A percentile compares a stretch with the other conserved stretches of the same genome.
These are phyloP conservation scores for Oryza nivara DNA, from an alignment of 176 grass and related monocot species.

Conservation along the genomic window DNA sequence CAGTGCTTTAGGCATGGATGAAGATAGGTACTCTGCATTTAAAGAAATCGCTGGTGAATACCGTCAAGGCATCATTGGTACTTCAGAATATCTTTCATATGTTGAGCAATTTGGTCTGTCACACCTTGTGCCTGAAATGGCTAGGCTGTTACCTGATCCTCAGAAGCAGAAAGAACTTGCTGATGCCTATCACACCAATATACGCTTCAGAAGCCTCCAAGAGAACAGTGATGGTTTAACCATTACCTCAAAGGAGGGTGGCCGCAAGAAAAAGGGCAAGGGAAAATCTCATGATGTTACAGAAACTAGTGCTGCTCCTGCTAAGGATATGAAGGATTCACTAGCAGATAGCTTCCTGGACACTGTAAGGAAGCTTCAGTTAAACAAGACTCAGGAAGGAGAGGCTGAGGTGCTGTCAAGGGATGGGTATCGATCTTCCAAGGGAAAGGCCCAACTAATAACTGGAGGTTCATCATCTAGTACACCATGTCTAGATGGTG, in stretches of 20 bases:
- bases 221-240: constrained; percentile 39
- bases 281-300: constrained; percentile 39
- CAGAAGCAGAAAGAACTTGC: constrained; percentile 76
- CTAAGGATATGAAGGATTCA: constrained; percentile 49
- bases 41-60: constrained; percentile 88
- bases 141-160: constrained; percentile 72
- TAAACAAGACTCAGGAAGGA: constrained; percentile 55
- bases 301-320: constrained; percentile 37
- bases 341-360: constrained; percentile 58
- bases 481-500: constrained; percentile 18
- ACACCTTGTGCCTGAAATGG: constrained; percentile 88
- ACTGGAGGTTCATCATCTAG: constrained; percentile 34
- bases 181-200: constrained; percentile 75
- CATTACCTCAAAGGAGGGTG: constrained; percentile 42
- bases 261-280: constrained; percentile 58
- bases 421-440: constrained; percentile 80
- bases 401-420: constrained; percentile 67
- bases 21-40: constrained; percentile 76
- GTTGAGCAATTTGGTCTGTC: constrained; percentile 91
- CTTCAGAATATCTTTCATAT: constrained; percentile 86
- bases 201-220: constrained; percentile 52
- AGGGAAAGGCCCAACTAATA: constrained; percentile 42
- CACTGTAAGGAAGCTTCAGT: constrained; percentile 68
- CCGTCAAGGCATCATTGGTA: constrained; percentile 65
- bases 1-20: constrained; percentile 66